A percentile compares a stretch with the other conserved stretches of the same genome.
phyloP scores from a whole-genome alignment of 306 rosid species.

The Cicer arietinum region DNA sequence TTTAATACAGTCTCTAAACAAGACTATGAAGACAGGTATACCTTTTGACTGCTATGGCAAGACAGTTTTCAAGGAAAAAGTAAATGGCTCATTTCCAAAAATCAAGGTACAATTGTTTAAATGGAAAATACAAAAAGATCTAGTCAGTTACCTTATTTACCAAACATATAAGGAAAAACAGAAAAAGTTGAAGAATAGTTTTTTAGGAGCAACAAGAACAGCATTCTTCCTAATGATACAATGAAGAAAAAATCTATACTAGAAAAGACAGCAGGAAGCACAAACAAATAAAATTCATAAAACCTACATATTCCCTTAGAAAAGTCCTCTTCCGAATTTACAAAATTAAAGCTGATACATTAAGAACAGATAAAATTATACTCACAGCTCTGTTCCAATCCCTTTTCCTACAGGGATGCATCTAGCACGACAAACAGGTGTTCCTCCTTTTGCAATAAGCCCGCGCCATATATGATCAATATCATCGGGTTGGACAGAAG shows the following conservation, averaged over 20 bases:
- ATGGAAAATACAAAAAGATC: background rate
- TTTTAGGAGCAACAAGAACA: constrained; percentile 6
- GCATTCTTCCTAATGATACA: background rate
- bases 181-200: too few species aligned
- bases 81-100: constrained; percentile 27
- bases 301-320: constrained; percentile 5
- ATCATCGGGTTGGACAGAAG: constrained; percentile 64
- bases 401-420: constrained; percentile 93
- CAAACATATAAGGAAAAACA: background rate
- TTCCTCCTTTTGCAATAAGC: constrained; percentile 94
- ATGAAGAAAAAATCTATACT: constrained; percentile 12
- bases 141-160: constrained; percentile 4
- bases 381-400: constrained; percentile 90
- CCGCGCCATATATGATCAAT: constrained; percentile 93
- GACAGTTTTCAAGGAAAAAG: constrained; percentile 4
- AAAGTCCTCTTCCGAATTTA: constrained; percentile 3
- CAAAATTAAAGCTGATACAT: constrained; percentile 34
- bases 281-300: constrained; percentile 26
- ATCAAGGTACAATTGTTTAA: background rate
- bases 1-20: constrained; percentile 37
- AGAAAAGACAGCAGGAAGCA: constrained; percentile 12
- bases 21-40: constrained; percentile 19
- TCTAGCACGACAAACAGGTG: constrained; percentile 95
- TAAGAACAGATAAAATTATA: constrained; percentile 41
- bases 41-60: constrained; percentile 9